Percentiles rank a stretch among this genome's conserved stretches.
phyloP scores from a whole-genome alignment of 2,329 filamentous ascomycete genomes.

The Xylaria sp. region DNA sequence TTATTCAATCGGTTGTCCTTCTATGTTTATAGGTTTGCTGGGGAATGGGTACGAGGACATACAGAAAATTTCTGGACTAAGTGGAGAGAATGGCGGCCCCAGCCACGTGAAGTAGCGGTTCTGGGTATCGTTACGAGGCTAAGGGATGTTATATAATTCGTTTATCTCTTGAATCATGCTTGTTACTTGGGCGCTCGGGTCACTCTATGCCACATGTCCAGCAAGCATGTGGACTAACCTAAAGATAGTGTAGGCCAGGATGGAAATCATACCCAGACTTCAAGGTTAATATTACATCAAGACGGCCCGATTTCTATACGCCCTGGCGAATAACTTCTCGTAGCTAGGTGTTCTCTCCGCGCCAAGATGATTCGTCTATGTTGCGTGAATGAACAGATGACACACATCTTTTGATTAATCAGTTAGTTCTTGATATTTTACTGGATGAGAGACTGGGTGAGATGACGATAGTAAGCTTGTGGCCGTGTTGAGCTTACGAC shows the following conservation, averaged over 20 bases:
- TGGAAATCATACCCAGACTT: background rate
- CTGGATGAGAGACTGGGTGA: background rate
- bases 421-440: background rate
- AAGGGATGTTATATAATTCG: background rate
- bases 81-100: background rate
- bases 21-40: background rate
- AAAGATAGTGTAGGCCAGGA: background rate
- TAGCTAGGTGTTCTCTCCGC: background rate
- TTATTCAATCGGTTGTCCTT: background rate
- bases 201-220: background rate
- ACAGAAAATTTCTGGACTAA: background rate
- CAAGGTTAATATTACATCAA: too few relatives aligned
- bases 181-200: background rate
- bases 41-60: background rate
- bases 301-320: background rate
- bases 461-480: background rate
- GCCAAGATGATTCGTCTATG: conserved; percentile 2
- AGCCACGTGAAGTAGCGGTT: too few relatives aligned
- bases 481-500: background rate
- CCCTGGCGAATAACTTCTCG: background rate
- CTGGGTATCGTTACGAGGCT: background rate
- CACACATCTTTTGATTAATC: background rate
- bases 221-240: background rate
- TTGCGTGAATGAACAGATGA: background rate
- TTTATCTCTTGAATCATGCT: background rate